phyloP scores from a whole-genome alignment of 257 asterid species.

The Penstemon eatonii region DNA sequence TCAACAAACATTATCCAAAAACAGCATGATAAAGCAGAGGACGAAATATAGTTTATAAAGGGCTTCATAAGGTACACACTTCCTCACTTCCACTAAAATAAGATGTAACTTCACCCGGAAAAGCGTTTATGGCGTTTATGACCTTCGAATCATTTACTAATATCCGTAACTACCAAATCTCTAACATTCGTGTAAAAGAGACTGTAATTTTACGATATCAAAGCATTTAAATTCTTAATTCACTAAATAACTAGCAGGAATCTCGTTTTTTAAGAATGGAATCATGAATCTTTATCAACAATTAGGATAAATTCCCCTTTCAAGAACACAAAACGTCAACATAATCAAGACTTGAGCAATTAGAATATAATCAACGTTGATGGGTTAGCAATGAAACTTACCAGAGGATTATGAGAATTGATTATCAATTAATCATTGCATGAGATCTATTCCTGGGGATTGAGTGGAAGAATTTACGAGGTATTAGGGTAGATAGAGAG shows the following conservation, averaged over 20 bases:
- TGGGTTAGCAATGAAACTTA: too few species aligned
- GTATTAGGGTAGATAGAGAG: not conserved
- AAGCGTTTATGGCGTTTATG: too few species aligned
- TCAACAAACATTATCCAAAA: not conserved
- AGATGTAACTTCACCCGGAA: not conserved
- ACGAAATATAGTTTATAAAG: not conserved
- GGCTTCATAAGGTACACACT: constrained; percentile 4
- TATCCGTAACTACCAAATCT: constrained; percentile 3
- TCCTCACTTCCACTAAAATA: not conserved
- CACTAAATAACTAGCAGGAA: constrained; percentile 11
- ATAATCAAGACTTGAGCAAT: not conserved
- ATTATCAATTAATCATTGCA: too few species aligned
- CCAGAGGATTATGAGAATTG: too few species aligned
- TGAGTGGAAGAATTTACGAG: too few species aligned
- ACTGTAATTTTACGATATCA: constrained; percentile 4
- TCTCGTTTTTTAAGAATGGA: not conserved
- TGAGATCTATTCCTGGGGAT: too few species aligned
- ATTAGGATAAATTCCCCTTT: not conserved
- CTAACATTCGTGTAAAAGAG: not conserved
- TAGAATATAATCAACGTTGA: not conserved
- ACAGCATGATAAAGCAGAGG: not conserved
- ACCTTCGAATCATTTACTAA: not conserved
- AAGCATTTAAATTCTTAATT: constrained; percentile 25
- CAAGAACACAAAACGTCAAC: not conserved
- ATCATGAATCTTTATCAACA: not conserved